A percentile compares a stretch with the other conserved stretches of the same genome.
These are phyloP conservation scores for Yarrowia osloensis DNA, from an alignment of 805 yeast genomes.

Conservation along the genomic window DNA sequence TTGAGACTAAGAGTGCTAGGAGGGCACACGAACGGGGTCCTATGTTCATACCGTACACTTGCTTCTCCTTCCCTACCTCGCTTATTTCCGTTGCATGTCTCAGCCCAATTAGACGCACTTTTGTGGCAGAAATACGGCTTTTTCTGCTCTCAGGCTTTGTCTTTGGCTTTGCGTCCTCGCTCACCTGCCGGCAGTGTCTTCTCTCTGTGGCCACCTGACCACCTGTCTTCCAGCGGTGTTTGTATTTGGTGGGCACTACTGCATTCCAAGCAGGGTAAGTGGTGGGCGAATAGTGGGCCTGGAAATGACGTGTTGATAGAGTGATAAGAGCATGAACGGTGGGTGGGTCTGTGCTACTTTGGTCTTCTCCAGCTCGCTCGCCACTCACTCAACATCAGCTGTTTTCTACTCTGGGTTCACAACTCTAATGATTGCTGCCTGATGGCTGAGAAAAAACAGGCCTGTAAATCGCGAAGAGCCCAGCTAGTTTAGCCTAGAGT, in stretches of 20 bases:
- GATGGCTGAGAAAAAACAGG: background rate
- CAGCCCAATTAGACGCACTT: background rate
- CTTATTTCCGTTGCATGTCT: background rate
- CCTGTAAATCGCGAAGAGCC: too few species aligned
- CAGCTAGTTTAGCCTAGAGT: slow-evolving; percentile 2
- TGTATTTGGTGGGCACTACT: slow-evolving; percentile 1
- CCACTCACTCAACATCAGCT: background rate
- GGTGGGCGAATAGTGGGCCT: background rate
- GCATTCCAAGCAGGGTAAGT: background rate
- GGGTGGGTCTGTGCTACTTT: too few species aligned
- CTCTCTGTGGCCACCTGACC: background rate
- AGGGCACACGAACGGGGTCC: too few species aligned
- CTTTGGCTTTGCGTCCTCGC: background rate
- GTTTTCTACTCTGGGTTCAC: background rate
- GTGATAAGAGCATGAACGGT: background rate
- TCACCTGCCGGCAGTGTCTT: background rate
- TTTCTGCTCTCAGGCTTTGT: background rate
- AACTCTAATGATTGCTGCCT: background rate
- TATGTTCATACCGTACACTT: background rate
- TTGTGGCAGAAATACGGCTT: background rate
- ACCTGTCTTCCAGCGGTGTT: background rate
- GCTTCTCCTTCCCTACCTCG: background rate
- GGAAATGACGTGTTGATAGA: background rate
- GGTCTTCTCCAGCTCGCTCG: too few species aligned
- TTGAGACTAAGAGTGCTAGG: too few species aligned